Conservation (phyloP, 257 asterid genomes). For the Prunella vulgaris region DNA sequence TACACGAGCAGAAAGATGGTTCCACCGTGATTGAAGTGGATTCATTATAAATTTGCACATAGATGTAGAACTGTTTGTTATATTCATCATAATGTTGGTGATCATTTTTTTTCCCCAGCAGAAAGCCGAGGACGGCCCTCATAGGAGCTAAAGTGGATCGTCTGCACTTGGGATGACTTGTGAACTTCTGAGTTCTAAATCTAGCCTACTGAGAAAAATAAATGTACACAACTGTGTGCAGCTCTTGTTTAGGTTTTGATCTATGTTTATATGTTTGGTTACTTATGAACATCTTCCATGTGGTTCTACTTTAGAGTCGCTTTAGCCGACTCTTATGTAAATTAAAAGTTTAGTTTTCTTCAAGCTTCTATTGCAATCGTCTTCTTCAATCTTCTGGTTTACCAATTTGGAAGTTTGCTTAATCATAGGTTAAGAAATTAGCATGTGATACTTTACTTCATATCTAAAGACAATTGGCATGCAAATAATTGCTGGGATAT, state of each 20-base stretch:
- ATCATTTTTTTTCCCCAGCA: not conserved
- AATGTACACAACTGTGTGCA: conserved; percentile 22
- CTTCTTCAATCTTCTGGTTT: not conserved
- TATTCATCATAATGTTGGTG: not conserved
- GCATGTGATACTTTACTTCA: not conserved
- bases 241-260: conserved; percentile 12
- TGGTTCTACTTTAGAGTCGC: not conserved
- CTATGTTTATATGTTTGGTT: conserved; percentile 9
- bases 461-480: not conserved
- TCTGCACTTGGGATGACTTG: conserved; percentile 12
- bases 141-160: conserved; percentile 24
- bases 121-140: conserved; percentile 32
- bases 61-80: conserved; percentile 4
- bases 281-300: not conserved
- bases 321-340: not conserved
- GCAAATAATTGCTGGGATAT: not conserved
- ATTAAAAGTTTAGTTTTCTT: not conserved
- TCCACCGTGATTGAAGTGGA: not conserved
- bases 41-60: not conserved
- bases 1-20: not conserved
- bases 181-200: conserved; percentile 5
- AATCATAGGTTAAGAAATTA: not conserved
- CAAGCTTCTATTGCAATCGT: not conserved
- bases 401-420: not conserved
- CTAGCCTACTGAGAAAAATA: conserved; percentile 11